Conservation (phyloP, 371 early-diverging fungal species). For the Mortierella sp. region DNA sequence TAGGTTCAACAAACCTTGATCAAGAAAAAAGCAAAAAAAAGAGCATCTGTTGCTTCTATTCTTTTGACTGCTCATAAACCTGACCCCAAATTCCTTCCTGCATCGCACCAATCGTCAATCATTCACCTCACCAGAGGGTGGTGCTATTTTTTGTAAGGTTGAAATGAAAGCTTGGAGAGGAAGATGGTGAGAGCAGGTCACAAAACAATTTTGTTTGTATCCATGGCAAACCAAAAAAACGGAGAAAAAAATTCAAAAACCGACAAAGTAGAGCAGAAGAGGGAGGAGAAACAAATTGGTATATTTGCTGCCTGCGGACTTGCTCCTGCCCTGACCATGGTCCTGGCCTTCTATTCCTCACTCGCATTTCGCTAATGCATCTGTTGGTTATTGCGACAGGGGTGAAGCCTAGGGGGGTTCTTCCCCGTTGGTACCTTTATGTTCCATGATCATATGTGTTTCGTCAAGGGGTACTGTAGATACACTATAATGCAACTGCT, state of each 20-base stretch:
- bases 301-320: neutral
- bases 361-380: neutral
- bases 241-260: neutral
- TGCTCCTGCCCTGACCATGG: conserved; percentile 5
- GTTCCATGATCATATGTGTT: neutral
- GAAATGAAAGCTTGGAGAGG: neutral
- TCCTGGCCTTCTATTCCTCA: conserved; percentile 3
- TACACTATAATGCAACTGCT: neutral
- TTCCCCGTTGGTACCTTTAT: neutral
- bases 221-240: neutral
- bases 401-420: neutral
- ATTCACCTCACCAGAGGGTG: too few relatives aligned
- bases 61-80: too few relatives aligned
- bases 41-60: too few relatives aligned
- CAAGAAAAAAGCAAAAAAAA: too few relatives aligned
- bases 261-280: neutral
- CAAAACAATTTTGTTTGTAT: neutral
- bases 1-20: too few relatives aligned
- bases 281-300: neutral
- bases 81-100: too few relatives aligned
- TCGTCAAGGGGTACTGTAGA: neutral
- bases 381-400: neutral
- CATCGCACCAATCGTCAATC: too few relatives aligned
- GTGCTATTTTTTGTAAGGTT: too few relatives aligned
- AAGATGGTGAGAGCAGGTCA: too few relatives aligned